Evolutionary conservation across 225 moss, liverwort and hornwort genomes (phyloP).

Genomic region (Neckera pumila): DNA sequence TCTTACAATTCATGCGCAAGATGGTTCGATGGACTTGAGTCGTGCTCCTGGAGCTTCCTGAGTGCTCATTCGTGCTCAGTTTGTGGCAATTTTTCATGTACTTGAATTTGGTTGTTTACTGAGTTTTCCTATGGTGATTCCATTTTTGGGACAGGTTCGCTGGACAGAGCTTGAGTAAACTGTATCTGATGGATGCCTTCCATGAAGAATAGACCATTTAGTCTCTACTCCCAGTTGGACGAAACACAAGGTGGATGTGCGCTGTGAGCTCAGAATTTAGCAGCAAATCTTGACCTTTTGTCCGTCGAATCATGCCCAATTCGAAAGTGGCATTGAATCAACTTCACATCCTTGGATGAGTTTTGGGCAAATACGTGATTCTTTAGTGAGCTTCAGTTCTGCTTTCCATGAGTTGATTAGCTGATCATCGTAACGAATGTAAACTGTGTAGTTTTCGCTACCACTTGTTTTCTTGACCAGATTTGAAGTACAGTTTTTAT

Average conservation of each 20-base stretch:
- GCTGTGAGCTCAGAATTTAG: neutral
- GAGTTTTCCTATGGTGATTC: neutral
- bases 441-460: neutral
- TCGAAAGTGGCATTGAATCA: neutral
- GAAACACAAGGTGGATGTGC: neutral
- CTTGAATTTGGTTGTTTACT: neutral
- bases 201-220: constrained; percentile 53
- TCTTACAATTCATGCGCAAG: neutral
- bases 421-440: neutral
- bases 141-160: constrained; percentile 50
- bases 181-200: constrained; percentile 89
- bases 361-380: neutral
- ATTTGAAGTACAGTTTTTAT: neutral
- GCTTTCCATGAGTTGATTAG: neutral
- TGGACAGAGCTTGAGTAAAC: constrained; percentile 86
- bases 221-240: neutral
- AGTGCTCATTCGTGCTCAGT: neutral
- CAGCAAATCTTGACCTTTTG: neutral
- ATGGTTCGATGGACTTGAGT: neutral
- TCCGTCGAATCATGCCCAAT: neutral
- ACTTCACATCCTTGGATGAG: neutral
- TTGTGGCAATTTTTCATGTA: neutral
- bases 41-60: neutral
- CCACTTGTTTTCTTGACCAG: neutral
- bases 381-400: neutral